Conservation (phyloP, 192 early-diverging fungal genomes). For the Phycomyces nitens region DNA sequence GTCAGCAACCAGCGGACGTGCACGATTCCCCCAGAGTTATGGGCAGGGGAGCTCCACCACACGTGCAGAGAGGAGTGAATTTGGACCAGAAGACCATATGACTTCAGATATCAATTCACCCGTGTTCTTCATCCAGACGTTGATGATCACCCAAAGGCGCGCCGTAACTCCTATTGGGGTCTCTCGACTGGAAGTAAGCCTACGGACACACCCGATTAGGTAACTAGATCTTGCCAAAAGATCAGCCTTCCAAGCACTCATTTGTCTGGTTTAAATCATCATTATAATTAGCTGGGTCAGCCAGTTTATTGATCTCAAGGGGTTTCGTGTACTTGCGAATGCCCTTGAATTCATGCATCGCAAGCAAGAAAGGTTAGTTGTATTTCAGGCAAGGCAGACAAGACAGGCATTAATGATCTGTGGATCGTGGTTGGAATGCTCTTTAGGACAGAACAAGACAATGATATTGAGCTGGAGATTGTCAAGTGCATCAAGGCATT, state of each 20-base stretch:
- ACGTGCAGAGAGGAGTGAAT: not conserved
- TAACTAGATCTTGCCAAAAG: constrained; percentile 8
- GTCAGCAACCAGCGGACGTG: constrained; percentile 4
- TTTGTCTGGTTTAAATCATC: not conserved
- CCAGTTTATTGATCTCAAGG: constrained; percentile 74
- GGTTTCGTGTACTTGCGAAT: constrained; percentile 62
- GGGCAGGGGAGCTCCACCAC: not conserved
- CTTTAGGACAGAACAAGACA: constrained; percentile 54
- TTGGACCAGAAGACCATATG: not conserved
- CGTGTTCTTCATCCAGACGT: constrained; percentile 51
- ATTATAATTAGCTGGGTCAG: constrained; percentile 58
- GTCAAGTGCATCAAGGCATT: constrained; percentile 74
- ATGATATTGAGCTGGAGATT: constrained; percentile 74
- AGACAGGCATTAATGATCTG: not conserved
- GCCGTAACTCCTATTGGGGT: constrained; percentile 45
- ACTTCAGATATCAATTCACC: constrained; percentile 46
- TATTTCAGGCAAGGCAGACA: constrained; percentile 3
- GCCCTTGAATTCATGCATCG: constrained; percentile 58
- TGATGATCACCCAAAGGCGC: constrained; percentile 43
- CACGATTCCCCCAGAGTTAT: constrained; percentile 13
- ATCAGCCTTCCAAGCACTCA: too few relatives aligned
- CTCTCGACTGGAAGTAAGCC: constrained; percentile 48
- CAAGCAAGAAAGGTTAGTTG: constrained; percentile 38
- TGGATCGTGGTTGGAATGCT: not conserved
- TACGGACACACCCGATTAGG: constrained; percentile 53